Evolutionary conservation across 208 protist genomes (phyloP).

Genomic region (Novymonas esmeraldas): DNA sequence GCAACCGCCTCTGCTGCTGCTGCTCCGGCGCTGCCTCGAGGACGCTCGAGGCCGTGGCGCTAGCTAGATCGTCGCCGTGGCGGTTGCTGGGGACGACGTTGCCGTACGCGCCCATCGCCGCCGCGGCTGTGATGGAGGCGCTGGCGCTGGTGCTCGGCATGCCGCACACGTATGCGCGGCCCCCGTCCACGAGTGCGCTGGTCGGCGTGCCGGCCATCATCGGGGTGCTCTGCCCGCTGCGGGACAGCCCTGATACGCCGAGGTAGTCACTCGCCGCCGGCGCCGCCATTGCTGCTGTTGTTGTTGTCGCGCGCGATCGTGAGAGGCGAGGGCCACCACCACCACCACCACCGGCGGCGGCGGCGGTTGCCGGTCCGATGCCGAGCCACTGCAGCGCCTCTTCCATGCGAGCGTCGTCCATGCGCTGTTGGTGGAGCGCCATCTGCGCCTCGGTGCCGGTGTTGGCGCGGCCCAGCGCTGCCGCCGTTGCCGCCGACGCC

Average conservation of each 20-base stretch:
- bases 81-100: no score
- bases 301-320: not conserved
- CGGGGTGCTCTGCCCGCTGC: no score
- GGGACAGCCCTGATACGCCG: no score
- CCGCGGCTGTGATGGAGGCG: not conserved
- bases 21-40: not conserved
- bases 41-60: no score
- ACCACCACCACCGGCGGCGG: not conserved
- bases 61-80: no score
- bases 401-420: conserved; percentile 18
- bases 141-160: not conserved
- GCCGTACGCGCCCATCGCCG: no score
- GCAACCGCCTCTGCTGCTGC: no score
- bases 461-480: conserved; percentile 26
- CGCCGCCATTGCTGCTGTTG: not conserved
- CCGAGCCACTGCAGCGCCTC: conserved; percentile 12
- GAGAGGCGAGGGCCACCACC: not conserved
- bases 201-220: not conserved
- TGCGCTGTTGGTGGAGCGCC: conserved; percentile 4
- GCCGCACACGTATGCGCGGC: conserved; percentile 1
- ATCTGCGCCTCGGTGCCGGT: conserved; percentile 28
- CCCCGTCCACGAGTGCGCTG: conserved; percentile 7
- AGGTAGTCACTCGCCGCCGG: no score
- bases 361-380: not conserved
- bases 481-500: not conserved